phyloP scores from a whole-genome alignment of 1,139 yeast genomes.

The Entelexis paramagnoliae region DNA sequence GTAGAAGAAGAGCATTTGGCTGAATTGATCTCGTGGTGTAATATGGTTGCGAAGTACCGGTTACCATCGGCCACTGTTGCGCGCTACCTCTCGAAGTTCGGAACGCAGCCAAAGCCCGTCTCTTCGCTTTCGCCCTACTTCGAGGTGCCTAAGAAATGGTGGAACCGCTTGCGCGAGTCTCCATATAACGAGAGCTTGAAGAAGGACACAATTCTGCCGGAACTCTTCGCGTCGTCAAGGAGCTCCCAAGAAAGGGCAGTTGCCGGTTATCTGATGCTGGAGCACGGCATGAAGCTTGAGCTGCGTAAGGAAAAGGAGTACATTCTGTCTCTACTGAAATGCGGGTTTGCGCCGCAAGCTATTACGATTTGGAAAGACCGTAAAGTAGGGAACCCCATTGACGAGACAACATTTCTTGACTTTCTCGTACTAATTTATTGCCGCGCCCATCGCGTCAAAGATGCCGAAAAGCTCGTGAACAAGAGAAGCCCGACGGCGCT shows the following conservation, averaged over 20 bases:
- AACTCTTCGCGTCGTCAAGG: neutral
- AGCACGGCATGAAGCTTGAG: constrained; percentile 2
- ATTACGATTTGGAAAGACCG: constrained; percentile 2
- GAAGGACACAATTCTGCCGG: neutral
- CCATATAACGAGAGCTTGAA: neutral
- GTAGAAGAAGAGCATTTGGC: too few relatives aligned
- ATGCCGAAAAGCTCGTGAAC: constrained; percentile 10
- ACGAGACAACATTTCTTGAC: neutral
- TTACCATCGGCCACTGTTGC: constrained; percentile 5
- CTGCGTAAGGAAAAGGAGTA: neutral
- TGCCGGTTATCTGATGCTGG: constrained; percentile 3
- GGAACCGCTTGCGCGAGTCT: neutral
- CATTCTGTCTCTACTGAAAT: constrained; percentile 1
- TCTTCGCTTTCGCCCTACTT: neutral
- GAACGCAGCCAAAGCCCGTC: neutral
- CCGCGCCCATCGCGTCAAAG: neutral
- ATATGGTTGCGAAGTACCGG: neutral
- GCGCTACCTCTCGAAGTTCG: neutral
- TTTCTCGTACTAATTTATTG: constrained; percentile 5
- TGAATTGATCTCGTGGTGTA: too few relatives aligned
- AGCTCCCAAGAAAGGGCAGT: constrained; percentile 4
- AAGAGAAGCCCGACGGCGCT: neutral
- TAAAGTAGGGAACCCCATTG: neutral
- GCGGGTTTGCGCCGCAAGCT: constrained; percentile 5
- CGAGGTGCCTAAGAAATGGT: neutral